Evolutionary conservation across 768 basidiomycete species (phyloP), one percentile per base, ranked within the genome.

Genomic region (Coprinopsis strossmayeri): DNA sequence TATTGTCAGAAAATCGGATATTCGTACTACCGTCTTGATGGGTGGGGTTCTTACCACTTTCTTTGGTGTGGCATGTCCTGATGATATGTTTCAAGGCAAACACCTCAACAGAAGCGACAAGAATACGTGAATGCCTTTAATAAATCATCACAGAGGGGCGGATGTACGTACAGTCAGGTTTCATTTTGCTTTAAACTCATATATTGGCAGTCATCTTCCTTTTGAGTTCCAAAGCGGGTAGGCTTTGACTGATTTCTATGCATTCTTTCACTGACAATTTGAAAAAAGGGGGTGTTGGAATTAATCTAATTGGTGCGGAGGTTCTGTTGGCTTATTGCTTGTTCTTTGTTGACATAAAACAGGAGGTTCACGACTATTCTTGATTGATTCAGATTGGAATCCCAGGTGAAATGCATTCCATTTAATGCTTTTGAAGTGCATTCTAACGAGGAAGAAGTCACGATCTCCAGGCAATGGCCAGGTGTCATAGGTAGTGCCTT

Each of bases 391-490:
- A 17, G 92, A 94, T 59, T 96, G 92, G 92, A 95, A 94, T 66
- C 92, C 92, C 28, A 90, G 88, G 84, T 82, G 43, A 44, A 61
- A 18, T 51, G 15, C 3, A 15, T 24, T n/a, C 38, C 25, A 21
- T 21, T 28, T 23, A 25, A 20, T 42, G 23, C 26, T 24, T 34
- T 30, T 32, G 24, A 21, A n/a, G 34, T 26, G 17, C n/a, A 30
- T 48, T 24, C 20, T 45, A 5, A 47, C 25, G 48, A 43, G 18
- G 15, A 26, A 39, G 24, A 48, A 91, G 87, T 57, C 88, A 88
- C 57, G 96, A 99, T 67, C 64, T 93, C 15, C 96, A 99, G 65
- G 86, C 96, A 1, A 98, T 98, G 95, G 95, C 93, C 45, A 81
- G 95, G 42, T 95, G 94, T 61, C 91, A 95, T 65, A 78, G 91